Evolutionary conservation across 2,329 filamentous ascomycete genomes (phyloP), one percentile per base, ranked within the genome.

Genomic region (Zymoseptoria brevis): DNA sequence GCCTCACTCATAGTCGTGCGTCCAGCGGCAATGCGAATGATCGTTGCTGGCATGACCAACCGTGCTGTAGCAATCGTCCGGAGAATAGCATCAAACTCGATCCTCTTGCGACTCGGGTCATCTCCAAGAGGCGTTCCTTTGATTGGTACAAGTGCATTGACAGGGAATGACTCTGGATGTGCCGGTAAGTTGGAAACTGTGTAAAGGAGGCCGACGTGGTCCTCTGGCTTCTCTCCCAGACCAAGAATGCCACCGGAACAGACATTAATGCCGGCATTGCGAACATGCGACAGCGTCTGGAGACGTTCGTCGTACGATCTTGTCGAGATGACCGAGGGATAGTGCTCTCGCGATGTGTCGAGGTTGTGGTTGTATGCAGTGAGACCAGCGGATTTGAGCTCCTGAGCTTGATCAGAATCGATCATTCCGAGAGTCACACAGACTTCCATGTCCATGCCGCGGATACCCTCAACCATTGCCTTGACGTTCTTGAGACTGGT

Each of bases 371-470:
- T 96, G 76, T 96, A 96, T 0, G 91, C 91, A 16, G 91, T 96
- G 68, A 96, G 76, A 0, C 91, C 91, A 0, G 90, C 91, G 1
- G 85, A 84, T 72, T 90, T 91, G 64, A 96, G 81, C 76, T 94
- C 88, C 78, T 96, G 90, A 54, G 62, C 64, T 57, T 72, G 67
- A 73, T 96, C n/a, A n/a, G n/a, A n/a, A n/a, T n/a, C 89, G 67
- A 96, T 90, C 91, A 96, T 96, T 67, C 91, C 91, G 19, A 96
- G 81, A 1, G 91, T 96, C n/a, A 96, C 91, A 73, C 91, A 96
- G 7, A 86, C 87, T 74, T 96, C 91, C 89, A 96, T 93, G 53
- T 87, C 89, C 81, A 96, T 81, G 0, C 76, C 87, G 24, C 87
- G 82, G 19, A 96, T 89, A 0, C 90, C 90, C 58, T 84, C 80